These are phyloP conservation scores for Hordeum marinum DNA, from an alignment of 176 grass and related monocot genomes.

Conservation along the genomic window DNA sequence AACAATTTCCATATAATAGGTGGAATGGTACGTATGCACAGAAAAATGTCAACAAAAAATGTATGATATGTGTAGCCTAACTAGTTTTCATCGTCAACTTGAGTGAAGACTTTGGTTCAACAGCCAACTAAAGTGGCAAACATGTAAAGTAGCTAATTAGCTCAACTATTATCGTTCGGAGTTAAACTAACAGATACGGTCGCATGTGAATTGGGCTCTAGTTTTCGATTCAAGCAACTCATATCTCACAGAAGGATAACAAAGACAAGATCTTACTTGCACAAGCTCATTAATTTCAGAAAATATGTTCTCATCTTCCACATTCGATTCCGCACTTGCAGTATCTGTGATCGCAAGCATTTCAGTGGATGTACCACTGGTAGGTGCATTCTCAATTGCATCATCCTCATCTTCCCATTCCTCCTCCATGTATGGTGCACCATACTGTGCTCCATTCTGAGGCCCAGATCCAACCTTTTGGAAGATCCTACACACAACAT, in stretches of 20 bases:
- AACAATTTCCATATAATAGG: background rate
- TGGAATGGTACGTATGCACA: background rate
- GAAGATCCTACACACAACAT: constrained; percentile 94
- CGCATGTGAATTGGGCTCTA: background rate
- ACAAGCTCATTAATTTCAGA: constrained; percentile 39
- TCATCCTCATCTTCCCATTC: constrained; percentile 84
- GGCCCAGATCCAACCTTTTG: constrained; percentile 76
- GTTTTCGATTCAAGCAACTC: background rate
- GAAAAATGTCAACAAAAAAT: background rate
- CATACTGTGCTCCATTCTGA: constrained; percentile 91
- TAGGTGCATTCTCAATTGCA: constrained; percentile 36
- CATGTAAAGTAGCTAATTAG: background rate
- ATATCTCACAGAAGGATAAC: background rate
- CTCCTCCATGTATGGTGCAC: constrained; percentile 87
- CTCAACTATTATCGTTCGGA: background rate
- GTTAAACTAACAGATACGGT: background rate
- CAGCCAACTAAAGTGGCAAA: background rate
- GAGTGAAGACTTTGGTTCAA: background rate
- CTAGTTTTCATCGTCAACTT: background rate
- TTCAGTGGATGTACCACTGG: background rate
- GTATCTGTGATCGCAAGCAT: constrained; percentile 14
- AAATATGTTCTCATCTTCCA: constrained; percentile 41
- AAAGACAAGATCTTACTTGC: constrained; percentile 37
- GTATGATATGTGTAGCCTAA: background rate
- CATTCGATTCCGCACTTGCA: constrained; percentile 42